Conservation (phyloP, 1,139 yeast species). For the Saccharomycopsis hybrid region DNA sequence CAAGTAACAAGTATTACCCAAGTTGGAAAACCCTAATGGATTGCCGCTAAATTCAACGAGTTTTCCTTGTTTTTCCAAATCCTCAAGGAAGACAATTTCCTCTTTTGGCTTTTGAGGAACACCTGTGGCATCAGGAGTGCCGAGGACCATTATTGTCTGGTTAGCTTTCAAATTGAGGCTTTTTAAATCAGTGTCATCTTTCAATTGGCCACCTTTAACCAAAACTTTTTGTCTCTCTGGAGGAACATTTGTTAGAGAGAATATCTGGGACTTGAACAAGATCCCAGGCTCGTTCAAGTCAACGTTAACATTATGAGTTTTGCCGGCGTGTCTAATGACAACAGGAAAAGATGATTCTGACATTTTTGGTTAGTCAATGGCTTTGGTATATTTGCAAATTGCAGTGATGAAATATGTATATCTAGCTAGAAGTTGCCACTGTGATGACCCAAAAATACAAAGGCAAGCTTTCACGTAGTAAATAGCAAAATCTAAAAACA, state of each 20-base stretch:
- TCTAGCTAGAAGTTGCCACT: no score
- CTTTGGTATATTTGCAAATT: not conserved
- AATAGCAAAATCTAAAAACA: no score
- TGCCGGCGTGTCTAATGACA: constrained; percentile 79
- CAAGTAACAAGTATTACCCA: constrained; percentile 94
- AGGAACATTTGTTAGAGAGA: constrained; percentile 72
- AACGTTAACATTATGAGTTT: constrained; percentile 63
- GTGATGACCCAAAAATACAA: no score
- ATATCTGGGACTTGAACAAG: constrained; percentile 67
- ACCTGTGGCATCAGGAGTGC: constrained; percentile 49
- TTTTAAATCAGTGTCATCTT: constrained; percentile 53
- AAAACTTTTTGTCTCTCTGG: constrained; percentile 83
- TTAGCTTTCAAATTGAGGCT: constrained; percentile 52
- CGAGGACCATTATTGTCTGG: constrained; percentile 80
- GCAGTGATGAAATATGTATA: no score
- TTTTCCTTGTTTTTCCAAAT: constrained; percentile 30
- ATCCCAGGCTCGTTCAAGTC: constrained; percentile 52
- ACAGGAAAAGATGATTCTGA: constrained; percentile 29
- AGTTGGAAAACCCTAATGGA: constrained; percentile 80
- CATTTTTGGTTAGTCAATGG: constrained; percentile 3
- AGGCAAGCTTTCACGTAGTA: no score
- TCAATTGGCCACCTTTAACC: constrained; percentile 82
- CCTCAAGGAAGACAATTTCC: constrained; percentile 41
- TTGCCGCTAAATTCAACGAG: constrained; percentile 24
- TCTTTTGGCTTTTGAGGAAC: constrained; percentile 26